Evolutionary conservation across 176 grass and related monocot species (phyloP), one percentile per base, ranked within the genome.

Genomic region (Pontederia crassipes): DNA sequence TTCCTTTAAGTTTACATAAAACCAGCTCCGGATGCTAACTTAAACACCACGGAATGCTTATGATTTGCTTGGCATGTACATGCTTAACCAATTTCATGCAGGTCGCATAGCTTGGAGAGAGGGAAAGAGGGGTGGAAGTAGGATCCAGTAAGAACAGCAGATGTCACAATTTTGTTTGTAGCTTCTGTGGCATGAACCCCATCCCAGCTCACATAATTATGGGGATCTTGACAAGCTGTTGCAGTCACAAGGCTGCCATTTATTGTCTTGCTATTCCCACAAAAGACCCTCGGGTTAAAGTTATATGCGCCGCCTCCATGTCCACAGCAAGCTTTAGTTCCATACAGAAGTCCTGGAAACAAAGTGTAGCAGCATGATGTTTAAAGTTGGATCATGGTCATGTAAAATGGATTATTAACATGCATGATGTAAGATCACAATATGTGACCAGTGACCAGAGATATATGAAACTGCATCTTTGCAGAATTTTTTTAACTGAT

Each of bases 111-210:
- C 55, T 77, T 71, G 0, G 72, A 75, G 24, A 89, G 76, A 66
- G 56, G 17, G 2, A 82, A 75, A 50, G 50, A 52, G 47, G 86
- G 86, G n/a, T 79, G 57, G 0, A 70, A 87, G 54, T 66, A 60
- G 0, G 72, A 80, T 13, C 69, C 75, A 29, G 70, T 75, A 1
- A 90, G 73, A 10, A 95, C 62, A 9, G 75, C 69, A 54, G 11
- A 63, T 0, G 75, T 15, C 17, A 95, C 49, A 61, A 66, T 60
- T 46, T 54, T 77, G 40, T 90, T 90, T 47, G 80, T 86, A 62
- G 83, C 75, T 65, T 95, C 83, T 0, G 86, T 90, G 40, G 80
- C 65, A 82, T 90, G 91, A 20, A 96, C 87, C 15, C 86, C 91
- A 0, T 96, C 78, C 86, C 91, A 90, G 67, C 83, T 96, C 53